Percentiles rank a stretch among this genome's conserved stretches.
phyloP scores from a whole-genome alignment of 2,329 filamentous ascomycete species.

The Aureobasidium sp. region DNA sequence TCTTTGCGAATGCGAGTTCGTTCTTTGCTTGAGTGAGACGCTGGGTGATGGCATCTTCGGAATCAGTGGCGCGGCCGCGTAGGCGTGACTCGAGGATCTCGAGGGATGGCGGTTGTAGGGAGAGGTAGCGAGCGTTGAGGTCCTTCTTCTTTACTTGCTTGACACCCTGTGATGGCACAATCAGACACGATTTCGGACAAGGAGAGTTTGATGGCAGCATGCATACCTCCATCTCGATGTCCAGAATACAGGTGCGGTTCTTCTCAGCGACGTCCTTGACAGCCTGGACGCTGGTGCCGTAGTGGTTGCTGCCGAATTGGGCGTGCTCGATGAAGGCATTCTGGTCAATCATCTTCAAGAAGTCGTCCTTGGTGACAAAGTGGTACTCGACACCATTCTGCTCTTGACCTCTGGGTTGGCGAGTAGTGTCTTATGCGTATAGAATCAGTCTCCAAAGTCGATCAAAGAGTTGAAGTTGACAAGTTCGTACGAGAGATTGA shows the following conservation, averaged over 20 bases:
- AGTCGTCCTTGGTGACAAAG: conserved; percentile 60
- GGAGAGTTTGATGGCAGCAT: background rate
- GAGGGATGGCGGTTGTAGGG: conserved; percentile 71
- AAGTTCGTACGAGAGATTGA: conserved; percentile 42
- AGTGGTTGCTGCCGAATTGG: conserved; percentile 75
- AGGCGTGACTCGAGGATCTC: conserved; percentile 67
- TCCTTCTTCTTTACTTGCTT: conserved; percentile 80
- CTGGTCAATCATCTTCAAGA: conserved; percentile 57
- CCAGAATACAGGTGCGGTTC: conserved; percentile 68
- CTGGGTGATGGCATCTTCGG: conserved; percentile 61
- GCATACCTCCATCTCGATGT: conserved; percentile 90
- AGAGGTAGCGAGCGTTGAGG: conserved; percentile 71
- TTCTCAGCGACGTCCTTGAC: conserved; percentile 66
- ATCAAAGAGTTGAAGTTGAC: background rate
- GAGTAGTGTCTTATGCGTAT: conserved; percentile 51
- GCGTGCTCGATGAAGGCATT: conserved; percentile 81
- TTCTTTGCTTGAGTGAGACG: conserved; percentile 62
- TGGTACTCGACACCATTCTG: conserved; percentile 71
- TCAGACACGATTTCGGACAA: background rate
- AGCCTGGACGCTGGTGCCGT: conserved; percentile 74
- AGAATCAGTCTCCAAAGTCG: background rate
- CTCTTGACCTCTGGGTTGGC: conserved; percentile 66
- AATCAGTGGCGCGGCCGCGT: conserved; percentile 68
- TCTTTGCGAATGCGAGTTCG: conserved; percentile 66
- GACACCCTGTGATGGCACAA: conserved; percentile 51